A percentile compares a stretch with the other conserved stretches of the same genome.
Evolutionary conservation across 2,329 filamentous ascomycete genomes (phyloP).

Genomic region (Coccinonectria pachysandricola): DNA sequence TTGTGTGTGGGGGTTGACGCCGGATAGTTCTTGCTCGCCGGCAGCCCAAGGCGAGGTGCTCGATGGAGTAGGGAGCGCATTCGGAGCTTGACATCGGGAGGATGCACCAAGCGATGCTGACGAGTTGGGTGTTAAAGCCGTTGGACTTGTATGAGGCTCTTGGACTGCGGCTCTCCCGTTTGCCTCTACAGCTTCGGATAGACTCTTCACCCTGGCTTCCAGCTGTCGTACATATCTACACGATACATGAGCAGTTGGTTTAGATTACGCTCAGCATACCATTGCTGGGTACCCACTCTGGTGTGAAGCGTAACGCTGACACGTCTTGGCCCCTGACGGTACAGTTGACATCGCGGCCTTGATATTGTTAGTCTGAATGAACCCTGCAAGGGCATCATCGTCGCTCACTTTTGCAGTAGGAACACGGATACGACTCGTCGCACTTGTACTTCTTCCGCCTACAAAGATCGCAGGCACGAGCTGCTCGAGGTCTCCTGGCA

Average conservation of each 20-base stretch:
- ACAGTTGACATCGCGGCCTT: conserved; percentile 16
- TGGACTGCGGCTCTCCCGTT: too few relatives aligned
- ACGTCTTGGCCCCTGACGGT: conserved; percentile 18
- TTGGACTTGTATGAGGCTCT: too few relatives aligned
- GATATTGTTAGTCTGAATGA: conserved; percentile 1
- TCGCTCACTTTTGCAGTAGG: conserved; percentile 10
- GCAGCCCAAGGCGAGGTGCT: too few relatives aligned
- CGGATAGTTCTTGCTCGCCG: conserved; percentile 30
- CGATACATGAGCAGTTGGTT: too few relatives aligned
- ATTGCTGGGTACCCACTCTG: conserved; percentile 2
- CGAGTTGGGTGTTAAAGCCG: too few relatives aligned
- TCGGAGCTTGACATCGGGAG: too few relatives aligned
- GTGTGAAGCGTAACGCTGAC: conserved; percentile 1
- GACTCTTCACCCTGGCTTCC: conserved; percentile 13
- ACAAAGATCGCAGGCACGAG: conserved; percentile 35
- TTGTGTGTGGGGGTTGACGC: conserved; percentile 34
- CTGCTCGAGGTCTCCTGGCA: conserved; percentile 33
- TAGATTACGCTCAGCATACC: too few relatives aligned
- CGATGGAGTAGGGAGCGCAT: too few relatives aligned
- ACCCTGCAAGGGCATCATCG: background rate
- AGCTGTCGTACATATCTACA: conserved; percentile 15
- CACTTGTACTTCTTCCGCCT: conserved; percentile 38
- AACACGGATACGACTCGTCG: conserved; percentile 30
- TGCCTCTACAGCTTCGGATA: too few relatives aligned
- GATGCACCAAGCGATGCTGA: too few relatives aligned